A percentile compares a stretch with the other conserved stretches of the same genome.
Conservation (phyloP, 2,329 filamentous ascomycete species). For the Mollisiaceae sp. region DNA sequence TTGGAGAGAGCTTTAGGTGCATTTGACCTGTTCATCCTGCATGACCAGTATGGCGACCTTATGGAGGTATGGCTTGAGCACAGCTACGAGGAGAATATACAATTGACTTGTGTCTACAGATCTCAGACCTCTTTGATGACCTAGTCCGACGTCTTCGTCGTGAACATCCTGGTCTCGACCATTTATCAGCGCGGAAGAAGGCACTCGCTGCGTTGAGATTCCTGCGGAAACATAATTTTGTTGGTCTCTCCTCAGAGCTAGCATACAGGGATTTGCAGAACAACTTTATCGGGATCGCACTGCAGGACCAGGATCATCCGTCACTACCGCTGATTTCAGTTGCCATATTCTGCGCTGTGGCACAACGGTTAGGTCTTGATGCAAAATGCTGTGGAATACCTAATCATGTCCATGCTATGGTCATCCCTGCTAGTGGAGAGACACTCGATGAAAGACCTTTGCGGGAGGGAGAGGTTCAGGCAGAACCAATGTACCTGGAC, state of each 20-base stretch:
- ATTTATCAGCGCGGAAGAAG: slow-evolving; percentile 66
- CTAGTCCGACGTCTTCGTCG: slow-evolving; percentile 62
- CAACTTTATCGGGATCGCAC: slow-evolving; percentile 82
- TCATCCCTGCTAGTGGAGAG: slow-evolving; percentile 64
- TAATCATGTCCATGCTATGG: slow-evolving; percentile 82
- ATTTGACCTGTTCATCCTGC: slow-evolving; percentile 88
- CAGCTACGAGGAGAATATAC: neutral
- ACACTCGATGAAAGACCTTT: slow-evolving; percentile 60
- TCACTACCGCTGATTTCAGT: slow-evolving; percentile 87
- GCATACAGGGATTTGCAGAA: slow-evolving; percentile 84
- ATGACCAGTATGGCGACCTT: slow-evolving; percentile 74
- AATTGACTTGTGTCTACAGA: slow-evolving; percentile 50
- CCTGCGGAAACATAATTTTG: slow-evolving; percentile 70
- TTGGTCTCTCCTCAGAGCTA: slow-evolving; percentile 67
- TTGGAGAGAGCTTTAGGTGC: slow-evolving; percentile 79
- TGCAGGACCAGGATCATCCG: slow-evolving; percentile 74
- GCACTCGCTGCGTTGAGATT: slow-evolving; percentile 72
- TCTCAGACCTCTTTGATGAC: slow-evolving; percentile 66
- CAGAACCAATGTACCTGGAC: slow-evolving; percentile 78
- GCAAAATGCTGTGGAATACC: slow-evolving; percentile 83
- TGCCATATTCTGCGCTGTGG: slow-evolving; percentile 84
- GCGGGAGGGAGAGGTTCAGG: slow-evolving; percentile 46
- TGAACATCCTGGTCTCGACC: slow-evolving; percentile 57
- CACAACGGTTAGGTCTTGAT: slow-evolving; percentile 73
- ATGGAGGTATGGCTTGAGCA: slow-evolving; percentile 57